Percentiles rank a stretch among this genome's conserved stretches.
Evolutionary conservation across 1,284 basidiomycete species (phyloP).

Genomic region (Vanrija sp.): DNA sequence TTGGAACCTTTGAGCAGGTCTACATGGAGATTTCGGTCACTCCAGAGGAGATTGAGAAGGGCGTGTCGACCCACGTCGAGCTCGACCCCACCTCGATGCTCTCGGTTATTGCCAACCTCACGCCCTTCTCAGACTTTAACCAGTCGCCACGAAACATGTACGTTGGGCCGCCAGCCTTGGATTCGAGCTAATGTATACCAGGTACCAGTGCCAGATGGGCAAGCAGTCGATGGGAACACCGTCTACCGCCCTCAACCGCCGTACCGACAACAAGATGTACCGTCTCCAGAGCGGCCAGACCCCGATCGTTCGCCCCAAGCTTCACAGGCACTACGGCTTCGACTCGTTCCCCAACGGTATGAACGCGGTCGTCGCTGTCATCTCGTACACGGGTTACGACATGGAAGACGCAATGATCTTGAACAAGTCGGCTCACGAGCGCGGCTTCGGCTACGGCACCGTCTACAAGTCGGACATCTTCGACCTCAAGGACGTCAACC

Average conservation of each 20-base stretch:
- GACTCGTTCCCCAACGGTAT: constrained; percentile 98
- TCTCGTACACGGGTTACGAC: constrained; percentile 99
- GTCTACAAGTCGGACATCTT: constrained; percentile 94
- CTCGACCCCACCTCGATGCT: constrained; percentile 92
- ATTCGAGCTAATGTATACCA: constrained; percentile 7
- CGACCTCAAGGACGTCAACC: constrained; percentile 77
- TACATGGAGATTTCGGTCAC: constrained; percentile 98
- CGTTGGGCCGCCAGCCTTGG: too few species aligned
- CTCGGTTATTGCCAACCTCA: constrained; percentile 64
- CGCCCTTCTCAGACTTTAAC: constrained; percentile 87
- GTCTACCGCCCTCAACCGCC: constrained; percentile 78
- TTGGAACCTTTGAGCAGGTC: constrained; percentile 97
- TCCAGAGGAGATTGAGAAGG: constrained; percentile 78
- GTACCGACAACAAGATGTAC: constrained; percentile 99
- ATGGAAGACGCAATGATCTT: constrained; percentile 99
- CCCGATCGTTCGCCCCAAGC: constrained; percentile 84
- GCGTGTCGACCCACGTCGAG: constrained; percentile 85
- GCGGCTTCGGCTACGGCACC: constrained; percentile 94
- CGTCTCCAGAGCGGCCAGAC: constrained; percentile 92
- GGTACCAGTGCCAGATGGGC: constrained; percentile 78
- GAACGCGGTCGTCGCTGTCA: constrained; percentile 97
- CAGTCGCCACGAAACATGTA: constrained; percentile 63
- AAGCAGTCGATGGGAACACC: constrained; percentile 99
- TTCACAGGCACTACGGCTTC: constrained; percentile 97
- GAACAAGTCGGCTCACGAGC: constrained; percentile 97